A percentile compares a stretch with the other conserved stretches of the same genome.
Evolutionary conservation across 768 basidiomycete species (phyloP).

Genomic region (Amanita polypyramis): DNA sequence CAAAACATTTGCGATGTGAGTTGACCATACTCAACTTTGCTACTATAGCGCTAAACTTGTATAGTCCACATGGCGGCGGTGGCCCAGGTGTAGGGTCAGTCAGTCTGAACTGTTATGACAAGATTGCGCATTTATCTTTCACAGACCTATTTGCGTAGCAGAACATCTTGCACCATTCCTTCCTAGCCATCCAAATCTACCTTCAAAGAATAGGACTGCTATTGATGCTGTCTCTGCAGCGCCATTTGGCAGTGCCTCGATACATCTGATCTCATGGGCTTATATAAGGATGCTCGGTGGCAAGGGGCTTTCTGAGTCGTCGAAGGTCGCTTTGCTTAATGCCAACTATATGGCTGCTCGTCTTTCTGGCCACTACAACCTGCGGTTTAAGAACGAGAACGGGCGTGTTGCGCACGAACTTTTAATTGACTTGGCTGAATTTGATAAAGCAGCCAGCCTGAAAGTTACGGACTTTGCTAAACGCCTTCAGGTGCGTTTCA

Average conservation of each 20-base stretch:
- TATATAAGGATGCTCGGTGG: conserved; percentile 99
- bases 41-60: conserved; percentile 1
- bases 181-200: conserved; percentile 73
- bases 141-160: conserved; percentile 85
- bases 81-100: conserved; percentile 89
- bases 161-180: conserved; percentile 93
- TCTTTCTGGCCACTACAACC: conserved; percentile 71
- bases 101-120: conserved; percentile 6
- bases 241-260: conserved; percentile 91
- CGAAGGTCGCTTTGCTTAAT: conserved; percentile 81
- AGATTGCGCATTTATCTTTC: background rate
- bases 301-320: conserved; percentile 73
- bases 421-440: conserved; percentile 90
- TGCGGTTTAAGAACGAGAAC: conserved; percentile 86
- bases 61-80: conserved; percentile 91
- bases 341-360: conserved; percentile 97
- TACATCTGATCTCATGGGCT: conserved; percentile 95
- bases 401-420: conserved; percentile 93
- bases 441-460: conserved; percentile 79
- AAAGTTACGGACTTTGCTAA: conserved; percentile 98
- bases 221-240: conserved; percentile 88
- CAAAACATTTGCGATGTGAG: conserved; percentile 94
- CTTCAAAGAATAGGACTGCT: conserved; percentile 52
- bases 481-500: conserved; percentile 63
- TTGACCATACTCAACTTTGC: conserved; percentile 3